Percentiles rank a stretch among this genome's conserved stretches.
phyloP scores from a whole-genome alignment of 306 rosid genomes.

The Hippophae tibetana region DNA sequence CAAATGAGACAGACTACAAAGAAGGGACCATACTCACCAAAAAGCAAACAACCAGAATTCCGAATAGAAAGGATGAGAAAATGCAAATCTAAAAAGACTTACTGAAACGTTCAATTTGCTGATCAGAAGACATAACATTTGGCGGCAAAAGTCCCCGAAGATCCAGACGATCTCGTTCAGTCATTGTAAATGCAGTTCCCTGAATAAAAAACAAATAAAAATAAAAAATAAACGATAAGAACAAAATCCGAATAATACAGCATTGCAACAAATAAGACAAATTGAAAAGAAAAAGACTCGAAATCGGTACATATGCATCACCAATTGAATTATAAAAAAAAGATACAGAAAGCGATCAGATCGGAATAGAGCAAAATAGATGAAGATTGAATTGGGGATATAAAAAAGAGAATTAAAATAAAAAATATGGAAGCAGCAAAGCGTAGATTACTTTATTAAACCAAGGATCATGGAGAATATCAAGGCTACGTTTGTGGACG shows the following conservation, averaged over 20 bases:
- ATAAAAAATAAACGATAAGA: background rate
- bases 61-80: background rate
- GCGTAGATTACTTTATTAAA: slow-evolving; percentile 58
- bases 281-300: no score
- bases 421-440: background rate
- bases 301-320: no score
- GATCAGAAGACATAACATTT: slow-evolving; percentile 79
- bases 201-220: slow-evolving; percentile 19
- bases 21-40: no score
- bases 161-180: slow-evolving; percentile 97
- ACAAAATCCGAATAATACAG: background rate
- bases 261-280: no score
- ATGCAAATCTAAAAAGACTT: slow-evolving; percentile 19
- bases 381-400: background rate
- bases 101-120: slow-evolving; percentile 94
- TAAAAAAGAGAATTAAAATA: background rate
- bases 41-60: no score
- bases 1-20: no score
- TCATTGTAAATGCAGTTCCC: slow-evolving; percentile 95
- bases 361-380: no score
- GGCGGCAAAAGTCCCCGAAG: slow-evolving; percentile 98
- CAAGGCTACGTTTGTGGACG: slow-evolving; percentile 88
- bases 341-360: no score
- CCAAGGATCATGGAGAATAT: slow-evolving; percentile 98
- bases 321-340: no score